Base-by-base conservation (phyloP, 1,139 yeast genomes). In the Hansenula lynferdii region DNA sequence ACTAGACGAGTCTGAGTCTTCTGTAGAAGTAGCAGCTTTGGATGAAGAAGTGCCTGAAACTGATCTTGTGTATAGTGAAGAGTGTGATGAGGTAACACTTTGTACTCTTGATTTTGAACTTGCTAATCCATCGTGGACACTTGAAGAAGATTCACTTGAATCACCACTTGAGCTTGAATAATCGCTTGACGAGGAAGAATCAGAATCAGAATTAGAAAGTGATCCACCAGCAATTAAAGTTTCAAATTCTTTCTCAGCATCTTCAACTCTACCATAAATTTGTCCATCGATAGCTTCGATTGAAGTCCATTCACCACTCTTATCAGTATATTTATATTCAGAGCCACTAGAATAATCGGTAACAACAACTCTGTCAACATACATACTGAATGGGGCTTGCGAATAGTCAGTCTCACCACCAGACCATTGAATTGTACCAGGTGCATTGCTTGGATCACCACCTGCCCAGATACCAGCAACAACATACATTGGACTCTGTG, bases 351-450 rank as follows among this genome's bases (percentile, higher is more conserved):
- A 86, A 60, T 87, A 89, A 60, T 89, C 96, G 26, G 78, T 66
- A 15, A 85, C 85, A 31, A 71, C 60, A 31, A 87, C 54, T 6
- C 72, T 67, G 53, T 80, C 69, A 46, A 89, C 72, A 48, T 71
- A 57, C 85, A 85, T 85, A 27, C 78, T 58, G 58, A 77, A 85
- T 34, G 94, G 92, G 28, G 78, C 87, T 33, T 71, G 53, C 12
- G 72, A 48, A 55, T 75, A 83, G 57, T 84, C 81, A 12, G 87
- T 78, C n/a, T 50, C 48, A 37, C 95, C 95, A 38, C 95, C 94
- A 12, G 94, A 92, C 95, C 95, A 85, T 51, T 77, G 77, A 42
- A 85, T 80, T 8, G 94, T 84, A 27, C 94, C 95, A 21, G 69
- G 62, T 8, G 70, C 67, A 53, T 82, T 82, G 29, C 66, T 54